A percentile compares a stretch with the other conserved stretches of the same genome.
phyloP scores from a whole-genome alignment of 345 rosid species.

The Geranium rotundifolium region DNA sequence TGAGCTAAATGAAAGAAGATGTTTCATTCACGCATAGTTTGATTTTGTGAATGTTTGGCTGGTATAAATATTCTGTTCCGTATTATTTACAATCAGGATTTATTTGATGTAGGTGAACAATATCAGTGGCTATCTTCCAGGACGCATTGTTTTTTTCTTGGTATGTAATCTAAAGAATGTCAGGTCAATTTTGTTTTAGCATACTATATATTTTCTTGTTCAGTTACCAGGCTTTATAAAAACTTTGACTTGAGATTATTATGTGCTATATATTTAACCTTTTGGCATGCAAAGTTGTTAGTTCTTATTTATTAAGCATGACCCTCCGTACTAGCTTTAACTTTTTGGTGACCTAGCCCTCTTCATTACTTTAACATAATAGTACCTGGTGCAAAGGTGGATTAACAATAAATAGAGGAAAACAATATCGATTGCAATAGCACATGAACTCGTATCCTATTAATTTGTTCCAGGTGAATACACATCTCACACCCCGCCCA shows the following conservation, averaged over 20 bases:
- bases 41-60: background rate
- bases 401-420: background rate
- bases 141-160: slow-evolving; percentile 96
- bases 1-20: background rate
- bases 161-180: slow-evolving; percentile 29
- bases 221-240: background rate
- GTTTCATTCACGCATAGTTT: background rate
- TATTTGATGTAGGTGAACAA: slow-evolving; percentile 67
- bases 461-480: slow-evolving; percentile 61
- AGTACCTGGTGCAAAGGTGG: background rate
- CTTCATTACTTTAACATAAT: background rate
- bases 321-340: background rate
- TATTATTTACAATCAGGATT: slow-evolving; percentile 2
- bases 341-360: background rate
- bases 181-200: background rate
- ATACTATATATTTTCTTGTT: background rate
- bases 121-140: slow-evolving; percentile 98
- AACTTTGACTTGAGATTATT: background rate
- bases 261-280: no score
- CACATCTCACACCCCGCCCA: slow-evolving; percentile 98
- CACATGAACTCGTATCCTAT: background rate
- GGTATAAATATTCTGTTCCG: background rate
- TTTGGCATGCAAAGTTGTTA: no score
- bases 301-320: background rate
- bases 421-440: background rate